Percentiles rank a stretch among this genome's conserved stretches.
Evolutionary conservation across 2,329 filamentous ascomycete species (phyloP).

Genomic region (Calonectria pauciramosa): DNA sequence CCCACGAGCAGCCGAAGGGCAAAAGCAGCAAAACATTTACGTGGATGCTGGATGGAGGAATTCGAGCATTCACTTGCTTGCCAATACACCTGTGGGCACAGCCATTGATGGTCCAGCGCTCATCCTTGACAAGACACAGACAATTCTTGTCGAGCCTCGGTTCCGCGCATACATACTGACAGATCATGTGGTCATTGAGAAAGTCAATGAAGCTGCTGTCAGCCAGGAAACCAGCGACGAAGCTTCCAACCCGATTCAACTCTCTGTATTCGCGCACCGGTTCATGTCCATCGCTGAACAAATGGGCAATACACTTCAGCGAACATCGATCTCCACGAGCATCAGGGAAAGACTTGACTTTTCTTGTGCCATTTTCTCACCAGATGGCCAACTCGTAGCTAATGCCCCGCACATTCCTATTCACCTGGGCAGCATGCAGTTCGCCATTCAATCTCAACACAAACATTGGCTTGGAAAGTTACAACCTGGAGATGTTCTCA

Average conservation of each 20-base stretch:
- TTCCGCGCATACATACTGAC: constrained; percentile 47
- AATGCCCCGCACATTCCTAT: constrained; percentile 52
- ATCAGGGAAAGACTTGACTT: constrained; percentile 60
- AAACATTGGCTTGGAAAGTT: constrained; percentile 50
- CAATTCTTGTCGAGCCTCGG: constrained; percentile 44
- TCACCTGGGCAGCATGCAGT: constrained; percentile 59
- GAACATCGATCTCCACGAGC: constrained; percentile 66
- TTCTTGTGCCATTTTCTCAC: constrained; percentile 58
- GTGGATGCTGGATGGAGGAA: constrained; percentile 26
- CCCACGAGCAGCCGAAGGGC: neutral
- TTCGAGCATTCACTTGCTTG: constrained; percentile 18
- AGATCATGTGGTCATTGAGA: constrained; percentile 50
- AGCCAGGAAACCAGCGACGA: neutral
- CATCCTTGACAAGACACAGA: constrained; percentile 49
- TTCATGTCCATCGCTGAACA: constrained; percentile 73
- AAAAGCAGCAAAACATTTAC: constrained; percentile 22
- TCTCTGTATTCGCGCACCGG: constrained; percentile 68
- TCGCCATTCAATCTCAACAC: constrained; percentile 55
- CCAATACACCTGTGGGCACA: constrained; percentile 11
- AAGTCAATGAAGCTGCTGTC: constrained; percentile 10
- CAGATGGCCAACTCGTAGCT: constrained; percentile 57
- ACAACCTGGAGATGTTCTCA: constrained; percentile 54
- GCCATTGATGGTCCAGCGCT: constrained; percentile 49
- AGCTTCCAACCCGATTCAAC: constrained; percentile 61
- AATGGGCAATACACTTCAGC: constrained; percentile 69